These are phyloP conservation scores for Alopecurus myosuroides DNA, from an alignment of 176 grass and related monocot genomes.

Conservation along the genomic window DNA sequence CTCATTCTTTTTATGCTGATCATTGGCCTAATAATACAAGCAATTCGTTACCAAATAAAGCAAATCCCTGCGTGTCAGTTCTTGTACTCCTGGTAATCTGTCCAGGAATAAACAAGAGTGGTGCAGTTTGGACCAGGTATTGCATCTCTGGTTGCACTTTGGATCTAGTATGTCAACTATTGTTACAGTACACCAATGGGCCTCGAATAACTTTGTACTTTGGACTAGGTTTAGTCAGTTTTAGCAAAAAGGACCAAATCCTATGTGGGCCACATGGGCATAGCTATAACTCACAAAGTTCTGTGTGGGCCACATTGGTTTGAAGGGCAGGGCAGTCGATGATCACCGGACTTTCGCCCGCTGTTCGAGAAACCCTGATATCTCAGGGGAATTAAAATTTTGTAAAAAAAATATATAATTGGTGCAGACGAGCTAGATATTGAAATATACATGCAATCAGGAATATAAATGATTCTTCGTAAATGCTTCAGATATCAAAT, in stretches of 20 bases:
- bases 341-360: neutral
- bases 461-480: neutral
- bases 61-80: neutral
- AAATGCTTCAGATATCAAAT: neutral
- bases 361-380: neutral
- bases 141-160: neutral
- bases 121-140: neutral
- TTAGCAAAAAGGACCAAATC: neutral
- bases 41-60: neutral
- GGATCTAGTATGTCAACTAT: neutral
- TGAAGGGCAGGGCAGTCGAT: neutral
- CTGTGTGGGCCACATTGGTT: neutral
- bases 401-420: neutral
- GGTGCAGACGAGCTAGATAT: neutral
- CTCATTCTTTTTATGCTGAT: neutral
- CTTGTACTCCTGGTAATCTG: neutral
- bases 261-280: neutral
- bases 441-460: neutral
- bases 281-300: neutral
- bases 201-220: neutral
- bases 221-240: neutral
- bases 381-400: neutral
- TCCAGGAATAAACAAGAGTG: neutral
- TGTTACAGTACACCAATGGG: neutral
- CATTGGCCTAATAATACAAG: neutral